These are phyloP conservation scores for Cutaneotrichosporon dermatis DNA, from an alignment of 1,284 basidiomycete genomes.

Conservation along the genomic window DNA sequence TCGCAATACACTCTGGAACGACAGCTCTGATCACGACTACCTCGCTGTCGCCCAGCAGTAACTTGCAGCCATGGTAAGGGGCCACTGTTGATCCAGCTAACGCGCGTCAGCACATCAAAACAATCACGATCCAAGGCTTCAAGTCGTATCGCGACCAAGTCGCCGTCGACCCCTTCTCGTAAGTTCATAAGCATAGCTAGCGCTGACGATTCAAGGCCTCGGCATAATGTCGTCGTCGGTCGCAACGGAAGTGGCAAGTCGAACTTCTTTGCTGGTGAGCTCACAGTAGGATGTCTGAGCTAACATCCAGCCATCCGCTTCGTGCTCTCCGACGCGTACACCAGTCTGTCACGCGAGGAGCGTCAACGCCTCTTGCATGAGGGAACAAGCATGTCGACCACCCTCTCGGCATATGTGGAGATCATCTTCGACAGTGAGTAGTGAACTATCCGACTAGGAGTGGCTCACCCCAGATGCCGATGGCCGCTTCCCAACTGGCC, in stretches of 20 bases:
- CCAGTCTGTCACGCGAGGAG: conserved; percentile 89
- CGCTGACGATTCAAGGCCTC: conserved; percentile 57
- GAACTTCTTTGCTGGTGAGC: conserved; percentile 84
- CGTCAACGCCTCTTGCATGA: conserved; percentile 88
- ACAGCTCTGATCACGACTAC: neutral
- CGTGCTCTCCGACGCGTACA: conserved; percentile 95
- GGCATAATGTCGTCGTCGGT: conserved; percentile 89
- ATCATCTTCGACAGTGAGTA: conserved; percentile 78
- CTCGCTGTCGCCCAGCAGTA: neutral
- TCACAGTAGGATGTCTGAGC: neutral
- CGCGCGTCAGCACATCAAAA: conserved; percentile 70
- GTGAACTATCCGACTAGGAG: too few relatives aligned
- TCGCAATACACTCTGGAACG: neutral
- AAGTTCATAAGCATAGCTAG: neutral
- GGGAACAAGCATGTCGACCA: conserved; percentile 80
- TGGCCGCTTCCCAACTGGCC: conserved; percentile 82
- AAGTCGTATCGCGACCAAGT: conserved; percentile 77
- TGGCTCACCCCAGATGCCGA: conserved; percentile 52
- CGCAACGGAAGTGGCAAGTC: conserved; percentile 94
- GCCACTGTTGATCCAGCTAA: neutral
- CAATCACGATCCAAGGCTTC: conserved; percentile 88
- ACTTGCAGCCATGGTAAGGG: neutral
- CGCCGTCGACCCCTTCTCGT: conserved; percentile 4
- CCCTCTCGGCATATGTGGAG: conserved; percentile 85
- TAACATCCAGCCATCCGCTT: conserved; percentile 78